Base-by-base conservation (phyloP, 139 green algal species). In the Yamagishiella unicocca region DNA sequence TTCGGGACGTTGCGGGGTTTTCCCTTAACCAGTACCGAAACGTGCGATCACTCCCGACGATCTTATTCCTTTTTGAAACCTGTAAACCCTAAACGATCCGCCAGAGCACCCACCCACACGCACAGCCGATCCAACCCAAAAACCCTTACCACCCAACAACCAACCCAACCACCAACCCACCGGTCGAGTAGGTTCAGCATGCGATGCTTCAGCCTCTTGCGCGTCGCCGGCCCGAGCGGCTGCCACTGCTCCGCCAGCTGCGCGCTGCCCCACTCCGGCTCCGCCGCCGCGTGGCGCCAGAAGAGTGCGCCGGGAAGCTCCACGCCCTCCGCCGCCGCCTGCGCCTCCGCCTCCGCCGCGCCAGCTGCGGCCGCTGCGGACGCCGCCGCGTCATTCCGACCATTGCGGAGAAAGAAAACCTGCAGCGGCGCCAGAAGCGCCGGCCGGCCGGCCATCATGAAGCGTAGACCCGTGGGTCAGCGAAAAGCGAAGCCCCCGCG, bases 191-290 rank as follows among this genome's bases (percentile, higher is more conserved):
- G 71, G 53, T 70, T 17, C 2, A 38, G 33, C 12, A 83, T 40
- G 9, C 54, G 53, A 5, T n/a, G 43, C 53, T 70, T 70, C 19
- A 83, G 35, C 21, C 27, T 14, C 50, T 72, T 55, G 22, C 76
- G 54, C 27, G 76, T 54, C 76, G 24, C 4, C 22, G 53, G 53
- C 33, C 53, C 53, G 53, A 83, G 55, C 76, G 76, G 33, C 33
- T 35, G 53, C 76, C 53, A 71, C 53, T 71, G 53, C 25, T 37
- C 76, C 76, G 21, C 35, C 76, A 83, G 35, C 70, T 55, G 70
- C 9, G 9, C 37, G 22, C 25, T 17, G 38, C 38, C 70, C 70
- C 70, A 78, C 70, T 78, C 76, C 9, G 35, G 17, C 25, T 70
- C 76, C 21, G 19, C 35, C 21, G 76, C 54, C 21, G 76, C 76